Base-by-base conservation (phyloP, 2,329 filamentous ascomycete species). In the Triangularia verruculosa region DNA sequence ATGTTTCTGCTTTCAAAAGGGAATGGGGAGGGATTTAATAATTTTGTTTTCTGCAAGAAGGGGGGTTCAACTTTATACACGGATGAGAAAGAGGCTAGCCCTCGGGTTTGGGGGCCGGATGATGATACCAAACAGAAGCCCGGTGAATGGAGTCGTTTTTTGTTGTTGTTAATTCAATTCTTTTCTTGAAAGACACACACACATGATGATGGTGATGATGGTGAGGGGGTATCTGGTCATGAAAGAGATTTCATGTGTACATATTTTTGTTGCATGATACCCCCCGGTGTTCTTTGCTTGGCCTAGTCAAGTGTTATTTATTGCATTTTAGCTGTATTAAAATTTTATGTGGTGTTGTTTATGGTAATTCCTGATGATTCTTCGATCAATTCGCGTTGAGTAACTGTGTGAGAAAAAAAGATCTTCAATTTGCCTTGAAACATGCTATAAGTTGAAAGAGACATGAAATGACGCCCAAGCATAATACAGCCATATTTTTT, bases 181-280 rank as follows among this genome's bases (percentile, higher is more conserved):
- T 55, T 22, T n/a, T 30, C 52, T 22, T 17, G 24, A 32, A 34
- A 43, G 13, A 61, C 22, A 43, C 11, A 22, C 47, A 17, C 13
- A 43, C 17, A 39, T n/a, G 30, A 11, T 8, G 3, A 22, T 56
- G 27, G 15, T 56, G 27, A 39, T n/a, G 30, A 11, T 8, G 3
- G 34, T n/a, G 15, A n/a, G 39, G 39, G n/a, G 39, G 20, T 47
- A 47, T 47, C 39, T 47, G 34, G 9, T 47, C 7, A 17, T 28
- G 27, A 28, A 9, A 28, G n/a, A n/a, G n/a, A n/a, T n/a, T 28
- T 28, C 27, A 28, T 28, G 27, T 47, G 39, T 47, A 47, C 39
- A 47, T 57, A n/a, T 39, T 32, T 54, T 53, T 27, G 20, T 27
- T 61, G 32, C 25, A 57, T 57, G 53, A 57, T 63, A 56, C 47